Percentiles rank a stretch among this genome's conserved stretches.
phyloP scores from a whole-genome alignment of 148 eudicot species.

The Diospyros lotus region DNA sequence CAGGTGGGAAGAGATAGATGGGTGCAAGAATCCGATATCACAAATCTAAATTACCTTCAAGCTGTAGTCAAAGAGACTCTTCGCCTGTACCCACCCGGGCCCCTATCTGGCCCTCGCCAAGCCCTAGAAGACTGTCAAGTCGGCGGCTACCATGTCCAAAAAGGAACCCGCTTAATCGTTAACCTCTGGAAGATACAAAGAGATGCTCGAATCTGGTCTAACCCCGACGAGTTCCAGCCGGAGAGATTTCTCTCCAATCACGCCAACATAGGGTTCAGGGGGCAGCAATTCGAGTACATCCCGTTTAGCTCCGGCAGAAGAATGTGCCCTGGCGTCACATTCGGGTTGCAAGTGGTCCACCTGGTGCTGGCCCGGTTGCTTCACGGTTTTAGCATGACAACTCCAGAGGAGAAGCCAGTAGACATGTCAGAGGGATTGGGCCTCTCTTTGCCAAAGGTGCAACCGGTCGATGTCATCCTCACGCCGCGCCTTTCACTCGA shows the following conservation, averaged over 20 bases:
- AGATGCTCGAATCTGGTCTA: conserved; percentile 29
- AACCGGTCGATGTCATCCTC: conserved; percentile 18
- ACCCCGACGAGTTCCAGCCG: conserved; percentile 29
- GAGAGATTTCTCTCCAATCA: conserved; percentile 32
- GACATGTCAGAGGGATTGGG: conserved; percentile 27
- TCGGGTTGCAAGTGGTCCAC: conserved; percentile 26
- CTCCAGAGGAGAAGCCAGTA: conserved; percentile 16
- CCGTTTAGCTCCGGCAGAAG: conserved; percentile 42
- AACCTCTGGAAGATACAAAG: conserved; percentile 42
- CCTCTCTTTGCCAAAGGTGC: conserved; percentile 19
- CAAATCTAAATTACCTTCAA: conserved; percentile 25
- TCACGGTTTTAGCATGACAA: conserved; percentile 31
- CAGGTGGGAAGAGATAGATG: conserved; percentile 25
- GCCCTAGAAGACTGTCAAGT: conserved; percentile 30
- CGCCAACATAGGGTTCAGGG: conserved; percentile 13
- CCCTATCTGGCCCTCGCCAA: conserved; percentile 32
- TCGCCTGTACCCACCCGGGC: conserved; percentile 47
- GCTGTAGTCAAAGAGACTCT: conserved; percentile 39
- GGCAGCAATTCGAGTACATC: conserved; percentile 34
- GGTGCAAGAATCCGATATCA: conserved; percentile 38
- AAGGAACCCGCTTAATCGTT: conserved; percentile 37
- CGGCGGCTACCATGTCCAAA: conserved; percentile 15
- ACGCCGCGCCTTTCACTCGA: conserved; percentile 17
- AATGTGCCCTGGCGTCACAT: conserved; percentile 34
- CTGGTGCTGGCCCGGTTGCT: conserved; percentile 33